A percentile compares a stretch with the other conserved stretches of the same genome.
phyloP scores from a whole-genome alignment of 495 filamentous ascomycete species.

The Penicillium ucsense region DNA sequence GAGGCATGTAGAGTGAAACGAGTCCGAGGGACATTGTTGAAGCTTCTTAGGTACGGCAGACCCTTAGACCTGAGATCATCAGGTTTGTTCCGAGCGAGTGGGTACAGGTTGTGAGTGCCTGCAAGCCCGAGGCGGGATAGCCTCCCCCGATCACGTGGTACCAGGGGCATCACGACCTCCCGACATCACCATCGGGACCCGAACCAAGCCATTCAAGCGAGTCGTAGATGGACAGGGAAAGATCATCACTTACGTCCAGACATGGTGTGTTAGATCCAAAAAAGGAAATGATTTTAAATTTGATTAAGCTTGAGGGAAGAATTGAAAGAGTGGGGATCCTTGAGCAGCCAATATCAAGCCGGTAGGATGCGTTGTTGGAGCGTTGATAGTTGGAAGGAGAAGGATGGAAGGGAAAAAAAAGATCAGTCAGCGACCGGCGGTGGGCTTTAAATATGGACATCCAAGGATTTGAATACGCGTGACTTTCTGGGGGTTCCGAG shows the following conservation, averaged over 20 bases:
- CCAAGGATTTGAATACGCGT: constrained; percentile 13
- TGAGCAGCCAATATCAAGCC: neutral
- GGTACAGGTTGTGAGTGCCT: constrained; percentile 4
- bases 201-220: constrained; percentile 2
- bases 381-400: constrained; percentile 13
- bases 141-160: constrained; percentile 6
- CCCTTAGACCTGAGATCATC: no score
- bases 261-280: constrained; percentile 50
- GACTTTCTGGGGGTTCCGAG: constrained; percentile 7
- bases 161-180: constrained; percentile 14
- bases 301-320: constrained; percentile 12
- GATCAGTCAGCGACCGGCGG: constrained; percentile 8
- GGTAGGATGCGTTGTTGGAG: constrained; percentile 19
- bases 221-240: constrained; percentile 7
- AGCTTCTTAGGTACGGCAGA: neutral
- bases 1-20: neutral
- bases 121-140: constrained; percentile 5
- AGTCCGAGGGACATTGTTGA: constrained; percentile 2
- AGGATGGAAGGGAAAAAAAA: neutral
- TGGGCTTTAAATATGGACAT: constrained; percentile 17
- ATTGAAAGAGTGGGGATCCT: constrained; percentile 8
- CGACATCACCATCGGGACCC: constrained; percentile 2
- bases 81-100: constrained; percentile 2
- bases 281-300: constrained; percentile 14
- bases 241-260: constrained; percentile 79